Evolutionary conservation across 805 yeast species (phyloP), one percentile per base, ranked within the genome.

Genomic region (Limtongia smithiae): DNA sequence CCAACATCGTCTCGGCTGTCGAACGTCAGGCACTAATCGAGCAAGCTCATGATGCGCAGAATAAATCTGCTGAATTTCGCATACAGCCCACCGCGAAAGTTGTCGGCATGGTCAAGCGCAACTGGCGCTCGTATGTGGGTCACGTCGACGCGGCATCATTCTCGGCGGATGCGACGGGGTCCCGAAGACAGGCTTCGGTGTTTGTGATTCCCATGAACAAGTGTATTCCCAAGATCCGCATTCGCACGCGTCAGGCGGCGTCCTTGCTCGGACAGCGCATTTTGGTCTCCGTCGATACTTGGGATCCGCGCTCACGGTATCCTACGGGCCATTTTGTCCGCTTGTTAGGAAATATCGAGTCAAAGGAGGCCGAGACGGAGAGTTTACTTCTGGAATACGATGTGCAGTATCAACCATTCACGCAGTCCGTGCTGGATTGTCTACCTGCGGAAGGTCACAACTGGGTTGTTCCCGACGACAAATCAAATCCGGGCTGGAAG

Each of bases 301-400:
- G 99, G 99, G 85, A 95, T 1, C 70, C 81, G 0, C 75, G 79
- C 51, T 85, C 95, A 4, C 82, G 85, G 51, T 81, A 79, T 57
- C 98, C 99, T 3, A 85, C 85, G 62, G 99, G 98, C 7, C 99
- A 93, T 68, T 91, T 87, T 64, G 91, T 93, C 3, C 78, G 96
- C 61, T 76, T 83, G 37, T 74, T 93, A 28, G 99, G 99, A 56
- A 90, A 79, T 17, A 79, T 91, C 42, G 99, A 93, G 69, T 82
- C 89, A 51, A 86, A 85, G 41, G 86, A 83, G 61, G 97, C 98
- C 2, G 99, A 93, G 69, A 91, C 96, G 9, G 97, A 93, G 64
- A 96, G 97, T 1, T 72, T 93, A 46, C 70, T 93, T 43, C 71
- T 93, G 50, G 99, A 93, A 65, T 96, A 93, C 65, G 97, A 91